Percentiles rank a stretch among this genome's conserved stretches.
Conservation (phyloP, 306 rosid species). For the Vicia villosa region DNA sequence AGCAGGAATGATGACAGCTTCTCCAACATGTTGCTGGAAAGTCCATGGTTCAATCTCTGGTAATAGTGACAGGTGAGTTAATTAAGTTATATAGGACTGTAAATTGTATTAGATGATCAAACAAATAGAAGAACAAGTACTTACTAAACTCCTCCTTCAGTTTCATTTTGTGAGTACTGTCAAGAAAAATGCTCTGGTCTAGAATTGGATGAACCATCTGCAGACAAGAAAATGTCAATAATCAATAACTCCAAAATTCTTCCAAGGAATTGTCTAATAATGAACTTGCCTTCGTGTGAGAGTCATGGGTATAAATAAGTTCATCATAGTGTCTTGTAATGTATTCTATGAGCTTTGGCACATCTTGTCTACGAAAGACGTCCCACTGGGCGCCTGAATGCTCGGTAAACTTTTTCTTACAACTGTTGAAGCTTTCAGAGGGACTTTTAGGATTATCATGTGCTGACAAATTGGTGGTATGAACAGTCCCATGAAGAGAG, state of each 20-base stretch:
- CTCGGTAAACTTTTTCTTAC: constrained; percentile 37
- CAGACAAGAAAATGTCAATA: constrained; percentile 43
- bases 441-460: constrained; percentile 35
- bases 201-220: constrained; percentile 92
- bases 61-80: constrained; percentile 29
- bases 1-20: constrained; percentile 97
- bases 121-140: constrained; percentile 37
- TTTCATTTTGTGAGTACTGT: constrained; percentile 67
- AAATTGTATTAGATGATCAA: constrained; percentile 28
- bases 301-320: constrained; percentile 43
- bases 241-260: constrained; percentile 37
- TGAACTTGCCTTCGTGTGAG: constrained; percentile 53
- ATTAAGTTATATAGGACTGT: constrained; percentile 25
- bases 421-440: constrained; percentile 39
- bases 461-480: constrained; percentile 34
- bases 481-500: constrained; percentile 38
- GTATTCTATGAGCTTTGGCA: constrained; percentile 82
- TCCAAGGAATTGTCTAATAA: constrained; percentile 22
- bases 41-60: constrained; percentile 98
- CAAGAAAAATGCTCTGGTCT: constrained; percentile 84
- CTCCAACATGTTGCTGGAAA: constrained; percentile 87
- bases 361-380: constrained; percentile 93
- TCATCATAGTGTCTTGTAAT: constrained; percentile 66
- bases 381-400: constrained; percentile 82
- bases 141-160: constrained; percentile 91